Evolutionary conservation across 1,284 basidiomycete genomes (phyloP).

Genomic region (Phaffia rhodozyma): DNA sequence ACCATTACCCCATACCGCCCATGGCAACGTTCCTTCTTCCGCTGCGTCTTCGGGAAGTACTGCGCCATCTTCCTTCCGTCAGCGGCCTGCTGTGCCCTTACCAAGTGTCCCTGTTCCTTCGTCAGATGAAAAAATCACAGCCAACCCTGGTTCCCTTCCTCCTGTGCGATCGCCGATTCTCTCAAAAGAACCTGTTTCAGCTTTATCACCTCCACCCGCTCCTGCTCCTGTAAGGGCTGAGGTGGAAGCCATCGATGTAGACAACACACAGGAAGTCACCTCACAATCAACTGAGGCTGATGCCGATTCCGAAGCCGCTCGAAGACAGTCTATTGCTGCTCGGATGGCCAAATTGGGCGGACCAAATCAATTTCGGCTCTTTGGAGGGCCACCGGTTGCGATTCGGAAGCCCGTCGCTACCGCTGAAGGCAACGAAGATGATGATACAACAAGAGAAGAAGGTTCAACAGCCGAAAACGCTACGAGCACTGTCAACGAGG

Average conservation of each 20-base stretch:
- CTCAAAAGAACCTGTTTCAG: too few relatives aligned
- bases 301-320: slow-evolving; percentile 55
- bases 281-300: neutral
- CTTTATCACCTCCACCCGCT: too few relatives aligned
- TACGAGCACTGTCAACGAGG: slow-evolving; percentile 18
- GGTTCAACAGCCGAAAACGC: neutral
- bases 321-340: slow-evolving; percentile 67
- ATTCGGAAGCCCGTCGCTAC: slow-evolving; percentile 21
- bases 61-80: too few relatives aligned
- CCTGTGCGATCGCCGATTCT: too few relatives aligned
- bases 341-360: slow-evolving; percentile 82
- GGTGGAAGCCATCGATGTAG: neutral
- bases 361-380: slow-evolving; percentile 40
- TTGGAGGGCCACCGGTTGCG: slow-evolving; percentile 45
- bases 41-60: too few relatives aligned
- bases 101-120: too few relatives aligned
- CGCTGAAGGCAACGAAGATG: neutral
- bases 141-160: too few relatives aligned
- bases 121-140: too few relatives aligned
- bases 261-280: neutral
- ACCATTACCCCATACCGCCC: slow-evolving; percentile 4
- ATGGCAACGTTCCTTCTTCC: neutral
- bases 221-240: too few relatives aligned
- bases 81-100: too few relatives aligned
- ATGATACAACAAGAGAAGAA: neutral